Percentiles rank a stretch among this genome's conserved stretches.
These are phyloP conservation scores for Dendrostoma leiphaemia DNA, from an alignment of 2,329 filamentous ascomycete species.

Conservation along the genomic window DNA sequence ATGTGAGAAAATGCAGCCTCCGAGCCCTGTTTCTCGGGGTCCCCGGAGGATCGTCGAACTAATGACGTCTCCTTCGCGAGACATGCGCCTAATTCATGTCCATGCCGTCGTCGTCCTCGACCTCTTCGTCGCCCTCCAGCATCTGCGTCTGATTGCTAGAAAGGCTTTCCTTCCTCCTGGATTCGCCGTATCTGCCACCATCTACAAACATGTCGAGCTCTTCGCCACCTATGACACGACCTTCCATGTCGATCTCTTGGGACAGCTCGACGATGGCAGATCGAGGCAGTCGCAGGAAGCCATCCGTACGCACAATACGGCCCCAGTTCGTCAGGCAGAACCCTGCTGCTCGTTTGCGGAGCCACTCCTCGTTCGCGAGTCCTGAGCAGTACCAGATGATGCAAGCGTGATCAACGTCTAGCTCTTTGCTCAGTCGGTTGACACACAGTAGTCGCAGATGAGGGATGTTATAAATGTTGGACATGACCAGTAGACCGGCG, in stretches of 20 bases:
- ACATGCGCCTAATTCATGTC: slow-evolving; percentile 44
- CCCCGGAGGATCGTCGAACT: background rate
- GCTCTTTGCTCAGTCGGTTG: slow-evolving; percentile 82
- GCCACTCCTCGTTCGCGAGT: slow-evolving; percentile 88
- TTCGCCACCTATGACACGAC: slow-evolving; percentile 84
- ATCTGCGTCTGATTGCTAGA: slow-evolving; percentile 58
- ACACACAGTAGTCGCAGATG: slow-evolving; percentile 88
- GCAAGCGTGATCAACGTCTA: slow-evolving; percentile 92
- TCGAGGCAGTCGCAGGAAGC: slow-evolving; percentile 78
- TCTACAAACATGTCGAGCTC: slow-evolving; percentile 63
- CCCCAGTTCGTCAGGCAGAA: slow-evolving; percentile 97
- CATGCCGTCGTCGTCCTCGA: slow-evolving; percentile 62
- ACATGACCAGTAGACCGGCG: slow-evolving; percentile 93
- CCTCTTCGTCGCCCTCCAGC: slow-evolving; percentile 56
- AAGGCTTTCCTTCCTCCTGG: slow-evolving; percentile 56
- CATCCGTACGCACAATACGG: slow-evolving; percentile 82
- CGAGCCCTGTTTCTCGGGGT: too few relatives aligned
- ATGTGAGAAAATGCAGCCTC: too few relatives aligned
- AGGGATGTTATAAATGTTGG: slow-evolving; percentile 96
- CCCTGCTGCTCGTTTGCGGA: slow-evolving; percentile 79
- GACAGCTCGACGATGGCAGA: slow-evolving; percentile 84
- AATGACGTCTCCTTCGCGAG: slow-evolving; percentile 3
- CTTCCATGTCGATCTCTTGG: slow-evolving; percentile 89
- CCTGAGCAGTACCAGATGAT: slow-evolving; percentile 94
- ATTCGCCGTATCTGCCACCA: slow-evolving; percentile 35